These are phyloP conservation scores for Apiospora rasikravindrae DNA, from an alignment of 2,329 filamentous ascomycete genomes.

Conservation along the genomic window DNA sequence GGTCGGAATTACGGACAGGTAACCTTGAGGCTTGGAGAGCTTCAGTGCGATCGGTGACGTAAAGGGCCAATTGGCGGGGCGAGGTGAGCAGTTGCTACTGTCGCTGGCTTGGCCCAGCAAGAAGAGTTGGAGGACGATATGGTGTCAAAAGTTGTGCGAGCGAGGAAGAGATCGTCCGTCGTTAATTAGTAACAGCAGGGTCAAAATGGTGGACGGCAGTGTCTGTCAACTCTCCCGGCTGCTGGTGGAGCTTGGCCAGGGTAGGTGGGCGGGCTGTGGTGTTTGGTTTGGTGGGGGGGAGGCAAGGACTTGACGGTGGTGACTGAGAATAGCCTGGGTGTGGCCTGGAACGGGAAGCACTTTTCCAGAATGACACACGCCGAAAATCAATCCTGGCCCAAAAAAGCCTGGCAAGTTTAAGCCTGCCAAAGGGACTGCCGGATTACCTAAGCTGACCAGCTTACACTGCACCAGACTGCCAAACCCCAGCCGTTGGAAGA, in stretches of 20 bases:
- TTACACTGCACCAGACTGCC: not conserved
- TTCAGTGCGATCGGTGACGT: not conserved
- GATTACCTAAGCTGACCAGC: not conserved
- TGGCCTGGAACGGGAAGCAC: not conserved
- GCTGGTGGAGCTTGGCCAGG: not conserved
- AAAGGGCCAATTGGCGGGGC: not conserved
- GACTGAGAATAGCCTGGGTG: not conserved
- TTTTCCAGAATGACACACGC: constrained; percentile 1
- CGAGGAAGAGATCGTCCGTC: not conserved
- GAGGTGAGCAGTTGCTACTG: not conserved
- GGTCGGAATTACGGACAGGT: not conserved
- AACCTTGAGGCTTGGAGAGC: not conserved
- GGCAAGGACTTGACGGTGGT: not conserved
- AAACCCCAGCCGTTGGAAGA: not conserved
- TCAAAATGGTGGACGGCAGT: not conserved
- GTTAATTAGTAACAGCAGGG: not conserved
- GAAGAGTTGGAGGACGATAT: not conserved
- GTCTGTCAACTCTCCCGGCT: not conserved
- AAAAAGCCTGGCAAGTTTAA: not conserved
- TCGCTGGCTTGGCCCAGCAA: not conserved
- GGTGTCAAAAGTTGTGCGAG: not conserved
- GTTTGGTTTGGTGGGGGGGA: not conserved
- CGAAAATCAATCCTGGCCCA: not conserved
- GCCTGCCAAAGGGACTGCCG: not conserved
- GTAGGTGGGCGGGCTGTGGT: not conserved